These are phyloP conservation scores for Chlamydomonas asymmetrica DNA, from an alignment of 139 green algal genomes.

Conservation along the genomic window DNA sequence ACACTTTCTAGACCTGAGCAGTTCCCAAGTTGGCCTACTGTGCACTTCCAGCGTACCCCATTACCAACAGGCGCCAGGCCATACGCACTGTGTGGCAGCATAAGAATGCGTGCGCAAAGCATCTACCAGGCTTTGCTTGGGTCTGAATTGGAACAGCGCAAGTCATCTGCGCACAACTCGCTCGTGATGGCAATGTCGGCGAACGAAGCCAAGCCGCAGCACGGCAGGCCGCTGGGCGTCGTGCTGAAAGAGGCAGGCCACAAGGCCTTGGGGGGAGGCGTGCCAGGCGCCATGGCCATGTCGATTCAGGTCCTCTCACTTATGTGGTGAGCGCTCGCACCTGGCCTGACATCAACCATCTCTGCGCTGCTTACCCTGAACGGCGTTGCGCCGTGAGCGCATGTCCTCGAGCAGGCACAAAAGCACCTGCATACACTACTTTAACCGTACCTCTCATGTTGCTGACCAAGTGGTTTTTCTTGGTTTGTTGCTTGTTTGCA, in stretches of 20 bases:
- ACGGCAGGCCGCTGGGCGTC: constrained; percentile 51
- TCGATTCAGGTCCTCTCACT: constrained; percentile 67
- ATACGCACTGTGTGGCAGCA: too few species aligned
- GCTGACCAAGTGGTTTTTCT: neutral
- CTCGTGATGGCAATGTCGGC: too few species aligned
- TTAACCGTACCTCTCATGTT: neutral
- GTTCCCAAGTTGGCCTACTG: too few species aligned
- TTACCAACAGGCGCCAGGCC: too few species aligned
- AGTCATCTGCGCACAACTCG: too few species aligned
- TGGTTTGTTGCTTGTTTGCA: constrained; percentile 15
- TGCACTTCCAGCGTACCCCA: too few species aligned
- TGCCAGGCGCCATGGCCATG: constrained; percentile 83
- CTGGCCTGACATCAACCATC: neutral
- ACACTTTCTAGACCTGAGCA: too few species aligned
- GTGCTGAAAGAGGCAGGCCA: constrained; percentile 68
- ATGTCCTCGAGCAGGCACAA: neutral
- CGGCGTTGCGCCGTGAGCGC: neutral
- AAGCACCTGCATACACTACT: neutral
- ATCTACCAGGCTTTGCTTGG: too few species aligned
- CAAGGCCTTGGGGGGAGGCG: constrained; percentile 76
- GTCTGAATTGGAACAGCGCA: too few species aligned
- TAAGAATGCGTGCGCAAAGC: too few species aligned
- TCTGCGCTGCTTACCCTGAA: neutral
- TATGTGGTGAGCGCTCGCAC: neutral
- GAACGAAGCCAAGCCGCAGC: too few species aligned